These are phyloP conservation scores for Fusarium albidum DNA, from an alignment of 2,329 filamentous ascomycete species.

Conservation along the genomic window DNA sequence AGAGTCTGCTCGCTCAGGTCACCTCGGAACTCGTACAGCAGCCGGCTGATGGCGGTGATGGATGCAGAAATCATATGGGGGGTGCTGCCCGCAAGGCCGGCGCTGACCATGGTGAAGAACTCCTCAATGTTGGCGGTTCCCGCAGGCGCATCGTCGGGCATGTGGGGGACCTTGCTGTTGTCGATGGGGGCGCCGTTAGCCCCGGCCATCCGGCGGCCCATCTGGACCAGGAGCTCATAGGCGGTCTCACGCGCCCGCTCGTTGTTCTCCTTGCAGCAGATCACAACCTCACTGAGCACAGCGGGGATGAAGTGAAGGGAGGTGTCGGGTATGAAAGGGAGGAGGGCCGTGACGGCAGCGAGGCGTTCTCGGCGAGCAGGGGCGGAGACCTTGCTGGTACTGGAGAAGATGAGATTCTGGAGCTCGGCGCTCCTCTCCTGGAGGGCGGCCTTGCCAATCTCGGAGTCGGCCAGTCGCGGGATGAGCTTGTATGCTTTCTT, in stretches of 20 bases:
- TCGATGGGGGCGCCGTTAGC: conserved; percentile 77
- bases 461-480: conserved; percentile 84
- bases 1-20: conserved; percentile 74
- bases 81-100: conserved; percentile 88
- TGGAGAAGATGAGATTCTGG: conserved; percentile 80
- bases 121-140: conserved; percentile 88
- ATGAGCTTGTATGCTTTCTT: conserved; percentile 99
- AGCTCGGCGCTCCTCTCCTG: conserved; percentile 78
- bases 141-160: conserved; percentile 80
- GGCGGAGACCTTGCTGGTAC: conserved; percentile 83
- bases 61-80: conserved; percentile 98
- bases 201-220: conserved; percentile 79
- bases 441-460: conserved; percentile 78
- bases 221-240: conserved; percentile 87
- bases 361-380: conserved; percentile 89
- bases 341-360: conserved; percentile 79
- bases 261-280: conserved; percentile 97
- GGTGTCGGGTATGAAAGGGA: conserved; percentile 78
- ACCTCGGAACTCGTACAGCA: conserved; percentile 89
- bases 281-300: conserved; percentile 91
- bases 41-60: conserved; percentile 93
- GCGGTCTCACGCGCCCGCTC: conserved; percentile 90
- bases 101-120: conserved; percentile 98
- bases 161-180: conserved; percentile 86
- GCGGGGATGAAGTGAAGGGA: conserved; percentile 94